A percentile compares a stretch with the other conserved stretches of the same genome.
These are phyloP conservation scores for Cladorrhinum sp. DNA, from an alignment of 2,329 filamentous ascomycete genomes.

Conservation along the genomic window DNA sequence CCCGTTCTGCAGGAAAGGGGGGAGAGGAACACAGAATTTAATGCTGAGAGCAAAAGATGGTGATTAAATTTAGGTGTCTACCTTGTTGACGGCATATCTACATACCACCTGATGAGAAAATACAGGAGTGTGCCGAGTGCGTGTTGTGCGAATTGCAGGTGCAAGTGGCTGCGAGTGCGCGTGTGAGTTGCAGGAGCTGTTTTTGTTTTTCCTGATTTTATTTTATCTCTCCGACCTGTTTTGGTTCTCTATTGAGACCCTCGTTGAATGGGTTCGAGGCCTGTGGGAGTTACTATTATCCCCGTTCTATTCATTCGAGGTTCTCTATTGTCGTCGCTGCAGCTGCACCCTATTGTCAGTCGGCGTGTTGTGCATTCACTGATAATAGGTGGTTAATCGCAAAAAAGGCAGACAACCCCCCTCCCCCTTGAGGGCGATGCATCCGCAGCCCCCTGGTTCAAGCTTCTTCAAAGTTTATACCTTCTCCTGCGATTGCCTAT, in stretches of 20 bases:
- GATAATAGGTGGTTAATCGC: not conserved
- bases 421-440: conserved; percentile 1
- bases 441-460: conserved; percentile 4
- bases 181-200: not conserved
- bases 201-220: not conserved
- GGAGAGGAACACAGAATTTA: not conserved
- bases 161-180: conserved; percentile 3
- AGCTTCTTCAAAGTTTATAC: conserved; percentile 16
- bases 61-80: not conserved
- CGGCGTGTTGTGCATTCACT: conserved; percentile 11
- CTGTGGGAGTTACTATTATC: not conserved
- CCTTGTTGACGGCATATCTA: not conserved
- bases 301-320: not conserved
- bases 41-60: not conserved
- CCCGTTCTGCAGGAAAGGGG: conserved; percentile 4
- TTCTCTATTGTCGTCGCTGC: not conserved
- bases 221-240: not conserved
- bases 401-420: conserved; percentile 1
- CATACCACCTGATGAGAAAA: not conserved
- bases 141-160: not conserved
- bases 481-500: conserved; percentile 4
- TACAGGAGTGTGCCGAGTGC: not conserved
- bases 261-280: not conserved
- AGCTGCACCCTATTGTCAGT: conserved; percentile 4
- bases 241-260: not conserved